These are phyloP conservation scores for Zalaria sp. DNA, from an alignment of 2,329 filamentous ascomycete species.

Conservation along the genomic window DNA sequence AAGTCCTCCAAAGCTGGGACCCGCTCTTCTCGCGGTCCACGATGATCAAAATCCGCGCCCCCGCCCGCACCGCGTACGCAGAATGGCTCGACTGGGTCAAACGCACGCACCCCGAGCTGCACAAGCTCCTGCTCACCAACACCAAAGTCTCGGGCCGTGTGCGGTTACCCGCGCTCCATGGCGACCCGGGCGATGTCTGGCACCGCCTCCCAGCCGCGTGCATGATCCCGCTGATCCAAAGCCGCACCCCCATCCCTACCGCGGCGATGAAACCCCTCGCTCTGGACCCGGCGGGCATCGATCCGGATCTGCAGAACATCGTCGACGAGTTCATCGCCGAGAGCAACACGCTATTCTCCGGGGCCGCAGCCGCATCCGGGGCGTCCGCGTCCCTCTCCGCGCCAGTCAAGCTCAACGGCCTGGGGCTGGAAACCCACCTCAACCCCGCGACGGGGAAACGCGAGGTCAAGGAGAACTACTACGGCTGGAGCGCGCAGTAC, in stretches of 20 bases:
- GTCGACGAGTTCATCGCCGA: constrained; percentile 4
- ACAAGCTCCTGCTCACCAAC: neutral
- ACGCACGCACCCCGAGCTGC: neutral
- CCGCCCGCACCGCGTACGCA: neutral
- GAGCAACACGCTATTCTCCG: constrained; percentile 2
- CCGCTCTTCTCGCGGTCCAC: neutral
- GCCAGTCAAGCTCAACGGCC: constrained; percentile 2
- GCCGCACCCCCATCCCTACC: constrained; percentile 1
- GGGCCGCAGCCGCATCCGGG: constrained; percentile 2
- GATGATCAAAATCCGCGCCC: neutral
- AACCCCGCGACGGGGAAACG: constrained; percentile 1
- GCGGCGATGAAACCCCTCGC: constrained; percentile 3
- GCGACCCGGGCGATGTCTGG: constrained; percentile 4
- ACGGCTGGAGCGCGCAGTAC: constrained; percentile 4
- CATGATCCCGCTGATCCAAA: constrained; percentile 1
- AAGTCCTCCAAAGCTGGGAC: neutral
- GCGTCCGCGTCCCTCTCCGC: neutral
- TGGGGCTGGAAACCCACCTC: constrained; percentile 4
- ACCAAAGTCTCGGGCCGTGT: neutral
- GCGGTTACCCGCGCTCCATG: constrained; percentile 2
- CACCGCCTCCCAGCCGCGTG: constrained; percentile 5
- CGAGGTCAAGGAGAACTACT: constrained; percentile 5
- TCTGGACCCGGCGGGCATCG: neutral
- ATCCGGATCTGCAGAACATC: constrained; percentile 5
- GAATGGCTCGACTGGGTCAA: neutral